These are phyloP conservation scores for Thermothelomyces thermophilus DNA, from an alignment of 2,329 filamentous ascomycete genomes.

Conservation along the genomic window DNA sequence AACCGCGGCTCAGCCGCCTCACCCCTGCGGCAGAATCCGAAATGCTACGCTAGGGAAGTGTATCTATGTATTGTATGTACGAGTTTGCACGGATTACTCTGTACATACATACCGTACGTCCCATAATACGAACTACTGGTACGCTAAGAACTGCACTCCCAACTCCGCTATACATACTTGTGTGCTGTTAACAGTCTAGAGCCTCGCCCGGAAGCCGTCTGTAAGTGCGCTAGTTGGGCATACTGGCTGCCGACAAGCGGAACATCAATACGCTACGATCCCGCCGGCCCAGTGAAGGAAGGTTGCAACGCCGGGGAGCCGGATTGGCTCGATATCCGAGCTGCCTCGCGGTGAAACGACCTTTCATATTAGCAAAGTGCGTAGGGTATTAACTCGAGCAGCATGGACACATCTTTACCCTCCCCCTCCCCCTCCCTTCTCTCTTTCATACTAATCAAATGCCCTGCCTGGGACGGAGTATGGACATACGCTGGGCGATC, in stretches of 20 bases:
- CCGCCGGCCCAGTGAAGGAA: too few species aligned
- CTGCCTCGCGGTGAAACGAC: slow-evolving; percentile 9
- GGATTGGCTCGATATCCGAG: slow-evolving; percentile 16
- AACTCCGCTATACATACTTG: too few species aligned
- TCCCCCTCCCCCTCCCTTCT: too few species aligned
- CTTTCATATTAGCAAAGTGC: neutral
- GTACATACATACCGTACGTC: too few species aligned
- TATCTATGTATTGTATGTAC: neutral
- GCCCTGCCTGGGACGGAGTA: neutral
- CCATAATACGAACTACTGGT: too few species aligned
- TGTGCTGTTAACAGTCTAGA: too few species aligned
- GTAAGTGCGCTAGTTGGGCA: too few species aligned
- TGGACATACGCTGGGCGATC: neutral
- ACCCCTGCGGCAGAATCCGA: slow-evolving; percentile 18
- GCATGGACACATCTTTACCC: neutral
- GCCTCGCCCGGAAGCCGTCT: too few species aligned
- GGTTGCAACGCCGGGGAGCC: neutral
- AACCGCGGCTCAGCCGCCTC: slow-evolving; percentile 11
- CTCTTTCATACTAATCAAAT: neutral
- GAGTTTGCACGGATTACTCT: too few species aligned
- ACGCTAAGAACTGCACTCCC: too few species aligned
- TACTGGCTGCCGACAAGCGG: too few species aligned
- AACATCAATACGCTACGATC: too few species aligned
- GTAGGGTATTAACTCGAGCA: neutral
- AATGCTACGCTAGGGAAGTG: slow-evolving; percentile 22